These are phyloP conservation scores for Kwoniella sp. DNA, from an alignment of 768 basidiomycete species.

Conservation along the genomic window DNA sequence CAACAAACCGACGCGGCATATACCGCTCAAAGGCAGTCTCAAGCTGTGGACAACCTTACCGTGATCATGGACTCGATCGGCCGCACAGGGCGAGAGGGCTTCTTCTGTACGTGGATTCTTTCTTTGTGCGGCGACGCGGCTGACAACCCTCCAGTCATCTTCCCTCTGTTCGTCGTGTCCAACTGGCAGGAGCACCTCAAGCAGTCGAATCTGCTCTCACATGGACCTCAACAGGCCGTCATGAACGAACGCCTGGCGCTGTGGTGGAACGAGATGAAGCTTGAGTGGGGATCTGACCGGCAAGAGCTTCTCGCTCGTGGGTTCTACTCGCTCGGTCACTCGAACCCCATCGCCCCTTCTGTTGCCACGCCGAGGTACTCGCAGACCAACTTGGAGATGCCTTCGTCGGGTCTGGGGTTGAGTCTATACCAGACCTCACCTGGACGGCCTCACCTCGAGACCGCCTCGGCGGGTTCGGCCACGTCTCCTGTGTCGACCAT, in stretches of 20 bases:
- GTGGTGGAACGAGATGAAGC: slow-evolving; percentile 38
- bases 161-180: slow-evolving; percentile 40
- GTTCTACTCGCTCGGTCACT: slow-evolving; percentile 11
- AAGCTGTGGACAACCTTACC: slow-evolving; percentile 46
- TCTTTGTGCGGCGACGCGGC: no score
- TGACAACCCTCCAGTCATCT: slow-evolving; percentile 39
- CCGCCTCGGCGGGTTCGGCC: slow-evolving; percentile 9
- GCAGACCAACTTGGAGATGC: slow-evolving; percentile 3
- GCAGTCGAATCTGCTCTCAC: slow-evolving; percentile 4
- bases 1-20: slow-evolving; percentile 16
- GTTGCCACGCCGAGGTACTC: slow-evolving; percentile 4
- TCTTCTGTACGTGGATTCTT: slow-evolving; percentile 32
- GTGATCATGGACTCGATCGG: slow-evolving; percentile 44
- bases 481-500: slow-evolving; percentile 16
- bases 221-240: slow-evolving; percentile 16
- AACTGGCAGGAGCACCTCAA: slow-evolving; percentile 45
- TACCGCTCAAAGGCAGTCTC: slow-evolving; percentile 41
- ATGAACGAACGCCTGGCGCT: slow-evolving; percentile 27
- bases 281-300: slow-evolving; percentile 37
- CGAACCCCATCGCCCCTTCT: neutral
- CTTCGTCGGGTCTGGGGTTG: slow-evolving; percentile 7
- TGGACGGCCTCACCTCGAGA: slow-evolving; percentile 2
- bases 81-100: slow-evolving; percentile 37
- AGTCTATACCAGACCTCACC: slow-evolving; percentile 20
- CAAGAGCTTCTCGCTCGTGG: slow-evolving; percentile 15